Evolutionary conservation across 164 flowering plant species (phyloP).

Genomic region (Macadamia integrifolia): DNA sequence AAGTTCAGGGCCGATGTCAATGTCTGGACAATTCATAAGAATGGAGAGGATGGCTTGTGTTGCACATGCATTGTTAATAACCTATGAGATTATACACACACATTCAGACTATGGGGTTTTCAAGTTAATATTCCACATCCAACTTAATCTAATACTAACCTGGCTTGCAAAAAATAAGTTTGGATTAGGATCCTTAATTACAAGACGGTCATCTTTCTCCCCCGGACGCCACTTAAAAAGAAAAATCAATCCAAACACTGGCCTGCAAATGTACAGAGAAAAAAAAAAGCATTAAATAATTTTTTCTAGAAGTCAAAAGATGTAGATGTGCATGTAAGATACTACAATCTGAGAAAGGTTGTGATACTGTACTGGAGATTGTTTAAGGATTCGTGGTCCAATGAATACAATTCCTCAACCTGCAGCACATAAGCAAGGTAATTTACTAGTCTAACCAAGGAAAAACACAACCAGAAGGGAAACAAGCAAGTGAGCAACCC

Average conservation of each 20-base stretch:
- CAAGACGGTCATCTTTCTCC: constrained; percentile 83
- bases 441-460: background rate
- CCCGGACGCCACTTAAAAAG: constrained; percentile 99
- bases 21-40: constrained; percentile 79
- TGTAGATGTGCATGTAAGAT: background rate
- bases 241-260: constrained; percentile 92
- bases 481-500: background rate
- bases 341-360: background rate
- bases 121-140: background rate
- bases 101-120: background rate
- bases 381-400: constrained; percentile 80
- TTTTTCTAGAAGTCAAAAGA: no score
- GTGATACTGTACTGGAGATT: constrained; percentile 53
- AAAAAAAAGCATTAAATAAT: background rate
- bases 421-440: constrained; percentile 23
- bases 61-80: constrained; percentile 98
- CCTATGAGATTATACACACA: constrained; percentile 34
- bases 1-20: constrained; percentile 90
- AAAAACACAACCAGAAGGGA: background rate
- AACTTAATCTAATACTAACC: constrained; percentile 33
- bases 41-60: constrained; percentile 97
- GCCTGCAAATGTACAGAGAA: constrained; percentile 41
- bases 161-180: constrained; percentile 97
- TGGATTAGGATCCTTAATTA: constrained; percentile 82
- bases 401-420: constrained; percentile 95